A percentile compares a stretch with the other conserved stretches of the same genome.
Evolutionary conservation across 257 asterid species (phyloP).

Genomic region (Solanum boliviense): DNA sequence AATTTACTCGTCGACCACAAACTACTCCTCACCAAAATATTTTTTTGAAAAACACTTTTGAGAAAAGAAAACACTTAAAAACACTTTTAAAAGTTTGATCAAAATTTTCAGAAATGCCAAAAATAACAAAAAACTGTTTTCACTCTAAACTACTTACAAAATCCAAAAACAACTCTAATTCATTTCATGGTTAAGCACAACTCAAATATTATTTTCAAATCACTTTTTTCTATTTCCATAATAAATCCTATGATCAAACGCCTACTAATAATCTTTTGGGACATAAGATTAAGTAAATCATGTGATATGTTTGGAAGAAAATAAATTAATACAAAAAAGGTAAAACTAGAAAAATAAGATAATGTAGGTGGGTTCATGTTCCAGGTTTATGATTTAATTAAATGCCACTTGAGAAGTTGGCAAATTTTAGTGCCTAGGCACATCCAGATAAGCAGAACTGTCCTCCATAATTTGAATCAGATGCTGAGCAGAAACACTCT

Average conservation of each 20-base stretch:
- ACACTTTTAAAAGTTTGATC: background rate
- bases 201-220: background rate
- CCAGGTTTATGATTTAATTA: background rate
- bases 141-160: background rate
- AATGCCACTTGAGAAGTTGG: background rate
- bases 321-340: background rate
- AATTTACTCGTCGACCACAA: background rate
- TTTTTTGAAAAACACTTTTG: too few species aligned
- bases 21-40: background rate
- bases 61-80: too few species aligned
- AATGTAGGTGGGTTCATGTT: background rate
- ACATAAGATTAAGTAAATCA: background rate
- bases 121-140: background rate
- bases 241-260: background rate
- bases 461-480: background rate
- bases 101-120: background rate
- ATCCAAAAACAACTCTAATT: background rate
- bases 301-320: background rate
- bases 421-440: slow-evolving; percentile 4
- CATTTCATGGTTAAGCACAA: background rate
- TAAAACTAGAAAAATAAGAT: background rate
- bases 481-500: background rate
- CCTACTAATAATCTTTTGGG: background rate
- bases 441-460: slow-evolving; percentile 11
- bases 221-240: background rate